Conservation (phyloP, 2,329 filamentous ascomycete species). For the Neonectria punicea region DNA sequence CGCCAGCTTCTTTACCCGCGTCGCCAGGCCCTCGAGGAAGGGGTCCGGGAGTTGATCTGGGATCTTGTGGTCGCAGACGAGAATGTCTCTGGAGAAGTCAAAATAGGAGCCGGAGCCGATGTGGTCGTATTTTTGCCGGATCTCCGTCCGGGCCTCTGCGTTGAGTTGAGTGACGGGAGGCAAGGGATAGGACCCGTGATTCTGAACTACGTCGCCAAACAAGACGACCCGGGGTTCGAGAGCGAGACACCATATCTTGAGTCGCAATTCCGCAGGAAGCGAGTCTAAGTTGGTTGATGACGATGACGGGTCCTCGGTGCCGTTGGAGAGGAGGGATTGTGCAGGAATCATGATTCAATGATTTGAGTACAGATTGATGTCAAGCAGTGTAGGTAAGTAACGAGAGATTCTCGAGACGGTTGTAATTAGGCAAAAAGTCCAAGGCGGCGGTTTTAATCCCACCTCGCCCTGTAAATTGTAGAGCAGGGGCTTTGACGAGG, state of each 20-base stretch:
- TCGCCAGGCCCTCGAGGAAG: constrained; percentile 48
- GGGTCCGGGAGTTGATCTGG: constrained; percentile 46
- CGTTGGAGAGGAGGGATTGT: constrained; percentile 16
- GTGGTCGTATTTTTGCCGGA: constrained; percentile 49
- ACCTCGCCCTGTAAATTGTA: constrained; percentile 35
- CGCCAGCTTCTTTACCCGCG: constrained; percentile 48
- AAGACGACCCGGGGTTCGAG: constrained; percentile 51
- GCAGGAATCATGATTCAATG: constrained; percentile 29
- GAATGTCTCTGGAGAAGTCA: constrained; percentile 50
- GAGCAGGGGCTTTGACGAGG: constrained; percentile 41
- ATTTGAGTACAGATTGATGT: constrained; percentile 8
- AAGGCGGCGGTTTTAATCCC: constrained; percentile 40
- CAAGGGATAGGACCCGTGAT: constrained; percentile 46
- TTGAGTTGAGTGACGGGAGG: constrained; percentile 52
- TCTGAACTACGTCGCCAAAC: constrained; percentile 48
- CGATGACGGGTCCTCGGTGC: constrained; percentile 16
- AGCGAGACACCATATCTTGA: constrained; percentile 52
- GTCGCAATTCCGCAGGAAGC: constrained; percentile 50
- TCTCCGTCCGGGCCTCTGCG: constrained; percentile 48
- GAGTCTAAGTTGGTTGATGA: constrained; percentile 38
- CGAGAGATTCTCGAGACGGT: constrained; percentile 31
- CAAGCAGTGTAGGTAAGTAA: constrained; percentile 11
- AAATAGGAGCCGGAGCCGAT: constrained; percentile 50
- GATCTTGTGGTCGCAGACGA: constrained; percentile 52
- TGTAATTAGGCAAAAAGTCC: constrained; percentile 30